phyloP scores from a whole-genome alignment of 306 rosid genomes.

The Sphenostylis stenocarpa region DNA sequence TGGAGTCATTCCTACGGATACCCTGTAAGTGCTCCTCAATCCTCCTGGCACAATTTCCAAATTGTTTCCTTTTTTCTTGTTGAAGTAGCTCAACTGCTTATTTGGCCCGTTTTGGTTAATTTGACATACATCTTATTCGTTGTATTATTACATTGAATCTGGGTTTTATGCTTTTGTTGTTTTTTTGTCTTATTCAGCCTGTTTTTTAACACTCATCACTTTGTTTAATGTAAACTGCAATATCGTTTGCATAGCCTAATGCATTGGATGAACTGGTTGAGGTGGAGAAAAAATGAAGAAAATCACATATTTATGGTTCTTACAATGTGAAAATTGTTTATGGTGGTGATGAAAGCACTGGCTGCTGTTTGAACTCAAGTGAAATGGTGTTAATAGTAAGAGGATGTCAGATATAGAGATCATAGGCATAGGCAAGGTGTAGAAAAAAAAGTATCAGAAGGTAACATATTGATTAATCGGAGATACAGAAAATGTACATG shows the following conservation, averaged over 20 bases:
- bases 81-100: neutral
- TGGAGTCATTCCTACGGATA: slow-evolving; percentile 93
- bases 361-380: neutral
- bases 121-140: neutral
- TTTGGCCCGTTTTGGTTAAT: neutral
- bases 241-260: neutral
- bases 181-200: neutral
- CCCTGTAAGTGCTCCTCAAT: slow-evolving; percentile 49
- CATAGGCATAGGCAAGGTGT: neutral
- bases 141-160: neutral
- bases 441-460: neutral
- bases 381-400: neutral
- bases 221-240: neutral
- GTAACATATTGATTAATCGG: neutral
- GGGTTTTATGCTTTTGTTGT: neutral
- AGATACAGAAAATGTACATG: neutral
- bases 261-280: neutral
- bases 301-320: neutral
- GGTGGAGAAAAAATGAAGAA: neutral
- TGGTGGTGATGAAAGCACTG: neutral
- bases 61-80: neutral
- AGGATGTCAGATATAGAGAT: neutral
- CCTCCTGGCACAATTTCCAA: neutral
- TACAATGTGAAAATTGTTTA: neutral
- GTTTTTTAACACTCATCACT: neutral